phyloP scores from a whole-genome alignment of 208 protist genomes.

The Tritrichomonas foetus region DNA sequence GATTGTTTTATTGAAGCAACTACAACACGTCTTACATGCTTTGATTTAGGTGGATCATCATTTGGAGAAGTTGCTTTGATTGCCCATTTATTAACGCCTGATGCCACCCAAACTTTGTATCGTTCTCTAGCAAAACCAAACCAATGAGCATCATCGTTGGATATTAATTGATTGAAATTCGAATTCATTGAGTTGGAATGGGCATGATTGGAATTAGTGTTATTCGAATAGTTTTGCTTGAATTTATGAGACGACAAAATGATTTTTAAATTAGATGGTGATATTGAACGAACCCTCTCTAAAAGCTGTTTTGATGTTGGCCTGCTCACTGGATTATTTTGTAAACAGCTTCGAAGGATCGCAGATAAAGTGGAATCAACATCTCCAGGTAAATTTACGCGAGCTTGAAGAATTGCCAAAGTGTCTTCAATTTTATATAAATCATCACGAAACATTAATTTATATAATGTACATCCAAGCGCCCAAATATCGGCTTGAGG shows the following conservation, averaged over 20 bases:
- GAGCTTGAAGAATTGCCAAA: background rate
- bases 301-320: background rate
- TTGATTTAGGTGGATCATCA: background rate
- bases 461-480: background rate
- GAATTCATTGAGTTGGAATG: too few relatives aligned
- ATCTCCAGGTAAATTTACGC: background rate
- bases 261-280: background rate
- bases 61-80: background rate
- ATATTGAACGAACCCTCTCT: background rate
- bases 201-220: too few relatives aligned
- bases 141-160: background rate
- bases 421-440: background rate
- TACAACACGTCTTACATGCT: background rate
- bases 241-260: too few relatives aligned
- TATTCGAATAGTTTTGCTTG: too few relatives aligned
- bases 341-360: background rate
- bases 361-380: background rate
- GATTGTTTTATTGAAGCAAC: background rate
- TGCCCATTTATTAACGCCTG: background rate
- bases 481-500: slow-evolving; percentile 22
- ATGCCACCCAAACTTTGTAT: background rate
- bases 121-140: background rate
- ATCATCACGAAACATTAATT: background rate
- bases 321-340: background rate
- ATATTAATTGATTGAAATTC: background rate